phyloP scores from a whole-genome alignment of 306 rosid species.

The Trichosanthes cucumerina region DNA sequence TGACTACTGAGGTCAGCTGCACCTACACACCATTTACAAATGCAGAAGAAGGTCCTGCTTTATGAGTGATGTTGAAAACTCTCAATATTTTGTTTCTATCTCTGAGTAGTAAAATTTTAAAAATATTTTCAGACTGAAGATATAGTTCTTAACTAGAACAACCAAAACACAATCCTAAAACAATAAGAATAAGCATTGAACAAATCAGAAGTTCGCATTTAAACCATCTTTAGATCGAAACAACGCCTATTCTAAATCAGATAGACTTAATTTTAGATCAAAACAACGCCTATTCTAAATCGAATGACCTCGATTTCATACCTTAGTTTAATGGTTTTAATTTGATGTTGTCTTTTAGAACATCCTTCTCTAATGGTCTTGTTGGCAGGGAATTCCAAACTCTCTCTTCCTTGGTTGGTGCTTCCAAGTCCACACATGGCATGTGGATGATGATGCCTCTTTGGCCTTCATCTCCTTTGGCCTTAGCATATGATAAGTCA shows the following conservation, averaged over 20 bases:
- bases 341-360: too few species aligned
- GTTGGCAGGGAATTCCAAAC: not conserved
- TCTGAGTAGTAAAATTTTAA: not conserved
- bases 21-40: not conserved
- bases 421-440: constrained; percentile 7
- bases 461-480: not conserved
- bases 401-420: not conserved
- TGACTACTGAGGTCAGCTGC: not conserved
- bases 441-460: constrained; percentile 4
- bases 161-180: not conserved
- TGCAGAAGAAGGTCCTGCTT: not conserved
- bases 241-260: not conserved
- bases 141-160: not conserved
- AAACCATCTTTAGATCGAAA: not conserved
- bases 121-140: not conserved
- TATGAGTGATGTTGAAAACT: not conserved
- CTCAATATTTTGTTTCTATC: not conserved
- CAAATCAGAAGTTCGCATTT: not conserved
- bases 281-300: not conserved
- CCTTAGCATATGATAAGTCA: constrained; percentile 10
- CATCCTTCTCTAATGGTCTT: not conserved
- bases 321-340: not conserved
- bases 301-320: not conserved
- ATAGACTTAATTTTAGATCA: too few species aligned
- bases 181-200: not conserved